Evolutionary conservation across 2,329 filamentous ascomycete genomes (phyloP).

Genomic region (Monosporascus ibericus): DNA sequence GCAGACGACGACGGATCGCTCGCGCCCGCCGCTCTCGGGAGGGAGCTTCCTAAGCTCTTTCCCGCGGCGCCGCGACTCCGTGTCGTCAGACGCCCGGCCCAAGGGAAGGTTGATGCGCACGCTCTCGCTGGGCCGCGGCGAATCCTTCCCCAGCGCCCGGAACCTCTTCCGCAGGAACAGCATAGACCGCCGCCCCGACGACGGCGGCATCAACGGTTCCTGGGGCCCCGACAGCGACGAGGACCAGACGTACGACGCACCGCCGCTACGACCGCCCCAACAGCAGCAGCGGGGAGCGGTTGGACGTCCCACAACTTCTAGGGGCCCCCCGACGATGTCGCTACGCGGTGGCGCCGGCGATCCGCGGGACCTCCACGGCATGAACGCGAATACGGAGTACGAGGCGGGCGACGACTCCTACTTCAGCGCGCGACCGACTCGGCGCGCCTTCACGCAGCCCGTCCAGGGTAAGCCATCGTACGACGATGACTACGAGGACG

Average conservation of each 20-base stretch:
- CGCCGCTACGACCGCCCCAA: constrained; percentile 10
- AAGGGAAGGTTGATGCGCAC: constrained; percentile 44
- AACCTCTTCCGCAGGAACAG: constrained; percentile 37
- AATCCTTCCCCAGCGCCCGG: constrained; percentile 34
- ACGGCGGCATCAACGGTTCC: constrained; percentile 50
- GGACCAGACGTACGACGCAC: constrained; percentile 14
- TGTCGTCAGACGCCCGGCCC: constrained; percentile 28
- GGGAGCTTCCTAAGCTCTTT: constrained; percentile 40
- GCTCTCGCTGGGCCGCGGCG: constrained; percentile 53
- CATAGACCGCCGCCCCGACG: constrained; percentile 35
- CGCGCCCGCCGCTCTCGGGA: constrained; percentile 44
- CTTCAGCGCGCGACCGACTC: constrained; percentile 41
- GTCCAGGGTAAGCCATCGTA: constrained; percentile 6
- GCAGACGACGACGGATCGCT: constrained; percentile 32
- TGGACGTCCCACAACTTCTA: constrained; percentile 5
- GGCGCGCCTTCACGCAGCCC: constrained; percentile 21
- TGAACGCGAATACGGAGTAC: constrained; percentile 36
- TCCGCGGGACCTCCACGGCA: constrained; percentile 20
- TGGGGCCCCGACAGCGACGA: constrained; percentile 43
- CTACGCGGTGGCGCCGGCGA: constrained; percentile 29
- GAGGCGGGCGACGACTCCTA: constrained; percentile 50
- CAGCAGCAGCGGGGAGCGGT: constrained; percentile 1
- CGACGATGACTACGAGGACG: constrained; percentile 1
- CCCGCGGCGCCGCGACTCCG: constrained; percentile 32
- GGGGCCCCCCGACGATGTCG: constrained; percentile 9